Evolutionary conservation across 805 yeast genomes (phyloP).

Genomic region (Candida nonsorbophila): DNA sequence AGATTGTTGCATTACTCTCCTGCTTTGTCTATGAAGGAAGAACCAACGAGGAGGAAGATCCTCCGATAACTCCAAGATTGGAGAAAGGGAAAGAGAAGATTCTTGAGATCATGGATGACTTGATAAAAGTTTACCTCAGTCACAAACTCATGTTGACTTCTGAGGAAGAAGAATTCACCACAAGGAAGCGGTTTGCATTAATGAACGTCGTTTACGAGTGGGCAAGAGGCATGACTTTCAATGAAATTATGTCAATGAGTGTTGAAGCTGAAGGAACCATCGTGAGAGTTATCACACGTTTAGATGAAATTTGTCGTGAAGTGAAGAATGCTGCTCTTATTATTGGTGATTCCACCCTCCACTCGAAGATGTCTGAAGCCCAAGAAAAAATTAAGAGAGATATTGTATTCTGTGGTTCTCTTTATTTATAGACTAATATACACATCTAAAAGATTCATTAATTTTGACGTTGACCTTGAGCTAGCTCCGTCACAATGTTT

Average conservation of each 20-base stretch:
- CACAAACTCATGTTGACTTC: constrained; percentile 72
- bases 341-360: constrained; percentile 88
- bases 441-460: constrained; percentile 1
- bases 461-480: no score
- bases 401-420: constrained; percentile 93
- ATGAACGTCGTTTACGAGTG: constrained; percentile 95
- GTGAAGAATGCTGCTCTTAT: constrained; percentile 91
- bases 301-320: constrained; percentile 93
- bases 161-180: constrained; percentile 82
- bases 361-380: constrained; percentile 83
- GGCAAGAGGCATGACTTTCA: constrained; percentile 91
- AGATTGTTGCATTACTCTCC: constrained; percentile 90
- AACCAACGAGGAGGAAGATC: constrained; percentile 58
- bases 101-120: constrained; percentile 59
- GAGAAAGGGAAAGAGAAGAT: constrained; percentile 66
- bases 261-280: constrained; percentile 94
- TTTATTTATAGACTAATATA: constrained; percentile 53
- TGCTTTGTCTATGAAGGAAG: constrained; percentile 91
- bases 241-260: constrained; percentile 84
- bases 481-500: constrained; percentile 11
- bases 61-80: constrained; percentile 68
- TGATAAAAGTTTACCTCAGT: constrained; percentile 55
- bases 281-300: constrained; percentile 88
- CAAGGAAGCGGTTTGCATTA: constrained; percentile 80
- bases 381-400: constrained; percentile 95